These are phyloP conservation scores for Candida sanyiensis DNA, from an alignment of 805 yeast species.

Conservation along the genomic window DNA sequence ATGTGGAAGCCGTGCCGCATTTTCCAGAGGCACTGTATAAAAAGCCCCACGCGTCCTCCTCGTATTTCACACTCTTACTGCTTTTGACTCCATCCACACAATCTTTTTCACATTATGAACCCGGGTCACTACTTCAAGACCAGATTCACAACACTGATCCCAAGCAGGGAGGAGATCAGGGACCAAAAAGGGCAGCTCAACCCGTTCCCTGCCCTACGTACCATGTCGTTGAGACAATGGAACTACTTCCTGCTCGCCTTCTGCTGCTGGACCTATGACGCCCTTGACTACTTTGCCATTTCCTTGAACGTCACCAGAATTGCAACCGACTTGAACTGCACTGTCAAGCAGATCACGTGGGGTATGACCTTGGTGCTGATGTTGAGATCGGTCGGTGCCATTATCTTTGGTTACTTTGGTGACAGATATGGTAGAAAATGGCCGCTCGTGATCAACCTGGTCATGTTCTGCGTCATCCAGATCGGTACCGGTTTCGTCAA, in stretches of 20 bases:
- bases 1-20: no score
- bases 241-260: conserved; percentile 50
- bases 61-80: no score
- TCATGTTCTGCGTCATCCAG: conserved; percentile 44
- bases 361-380: conserved; percentile 55
- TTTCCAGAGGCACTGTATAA: no score
- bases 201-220: conserved; percentile 36
- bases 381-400: conserved; percentile 62
- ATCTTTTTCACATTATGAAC: conserved; percentile 3
- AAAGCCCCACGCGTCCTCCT: no score
- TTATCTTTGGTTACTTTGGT: conserved; percentile 50
- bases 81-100: background rate
- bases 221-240: conserved; percentile 40
- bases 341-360: conserved; percentile 50
- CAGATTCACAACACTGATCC: conserved; percentile 44
- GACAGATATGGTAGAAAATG: conserved; percentile 57
- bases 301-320: conserved; percentile 44
- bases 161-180: conserved; percentile 35
- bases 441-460: conserved; percentile 45
- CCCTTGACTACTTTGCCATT: conserved; percentile 55
- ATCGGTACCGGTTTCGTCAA: conserved; percentile 59
- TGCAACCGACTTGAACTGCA: conserved; percentile 39
- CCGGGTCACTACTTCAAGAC: conserved; percentile 24
- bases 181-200: conserved; percentile 40
- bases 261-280: conserved; percentile 59